phyloP scores from a whole-genome alignment of 345 rosid species.

The Draba incana region DNA sequence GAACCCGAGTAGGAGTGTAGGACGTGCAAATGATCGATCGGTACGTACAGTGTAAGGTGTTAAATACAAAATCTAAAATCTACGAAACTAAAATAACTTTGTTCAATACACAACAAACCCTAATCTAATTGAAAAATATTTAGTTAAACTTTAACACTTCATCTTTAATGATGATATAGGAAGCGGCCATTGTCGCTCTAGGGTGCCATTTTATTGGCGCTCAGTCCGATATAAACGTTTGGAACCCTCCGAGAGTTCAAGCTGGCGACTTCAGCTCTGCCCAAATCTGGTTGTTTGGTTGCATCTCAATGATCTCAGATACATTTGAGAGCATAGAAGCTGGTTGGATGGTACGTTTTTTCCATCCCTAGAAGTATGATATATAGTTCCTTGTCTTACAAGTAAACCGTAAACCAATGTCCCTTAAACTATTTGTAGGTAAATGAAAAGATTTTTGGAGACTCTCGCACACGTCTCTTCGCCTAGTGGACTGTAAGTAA shows the following conservation, averaged over 20 bases:
- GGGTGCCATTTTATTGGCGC: conserved; percentile 53
- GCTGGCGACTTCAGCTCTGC: conserved; percentile 42
- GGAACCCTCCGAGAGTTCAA: conserved; percentile 52
- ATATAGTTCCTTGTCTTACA: too few species aligned
- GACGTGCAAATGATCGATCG: conserved; percentile 31
- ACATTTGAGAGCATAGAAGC: conserved; percentile 50
- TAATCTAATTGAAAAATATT: too few species aligned
- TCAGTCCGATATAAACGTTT: conserved; percentile 49
- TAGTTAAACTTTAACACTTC: not conserved
- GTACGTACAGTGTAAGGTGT: conserved; percentile 34
- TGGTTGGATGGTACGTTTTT: conserved; percentile 53
- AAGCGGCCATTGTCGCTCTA: conserved; percentile 35
- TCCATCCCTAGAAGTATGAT: not conserved
- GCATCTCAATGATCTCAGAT: conserved; percentile 18
- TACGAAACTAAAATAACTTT: too few species aligned
- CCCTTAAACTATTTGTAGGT: conserved; percentile 31
- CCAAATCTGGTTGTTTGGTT: conserved; percentile 55
- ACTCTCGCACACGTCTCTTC: conserved; percentile 40
- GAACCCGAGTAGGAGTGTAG: not conserved
- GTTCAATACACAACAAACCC: too few species aligned
- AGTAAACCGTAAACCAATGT: not conserved
- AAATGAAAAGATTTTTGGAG: conserved; percentile 41
- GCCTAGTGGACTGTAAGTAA: conserved; percentile 45
- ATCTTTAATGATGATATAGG: conserved; percentile 40
- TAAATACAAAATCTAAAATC: too few species aligned